A percentile compares a stretch with the other conserved stretches of the same genome.
These are phyloP conservation scores for Ascodesmis nigricans DNA, from an alignment of 495 filamentous ascomycete species.

Conservation along the genomic window DNA sequence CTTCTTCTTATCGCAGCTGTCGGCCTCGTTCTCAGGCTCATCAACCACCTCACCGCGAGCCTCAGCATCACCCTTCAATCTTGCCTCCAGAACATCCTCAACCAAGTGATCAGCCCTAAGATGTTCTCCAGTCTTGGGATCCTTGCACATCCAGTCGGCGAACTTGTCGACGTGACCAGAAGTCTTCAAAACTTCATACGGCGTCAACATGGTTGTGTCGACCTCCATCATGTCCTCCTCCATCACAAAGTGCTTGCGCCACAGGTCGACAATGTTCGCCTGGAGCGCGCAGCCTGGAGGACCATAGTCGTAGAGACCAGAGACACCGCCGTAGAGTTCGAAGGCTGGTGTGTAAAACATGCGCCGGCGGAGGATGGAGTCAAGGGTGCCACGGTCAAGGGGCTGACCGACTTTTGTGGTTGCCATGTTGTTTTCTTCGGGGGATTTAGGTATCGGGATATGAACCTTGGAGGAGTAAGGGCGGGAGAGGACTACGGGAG, in stretches of 20 bases:
- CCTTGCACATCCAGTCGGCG: constrained; percentile 98
- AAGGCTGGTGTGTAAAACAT: constrained; percentile 90
- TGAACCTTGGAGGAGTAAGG: too few species aligned
- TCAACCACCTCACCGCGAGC: constrained; percentile 49
- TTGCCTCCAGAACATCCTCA: constrained; percentile 68
- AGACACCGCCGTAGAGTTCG: constrained; percentile 76
- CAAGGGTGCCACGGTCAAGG: constrained; percentile 58
- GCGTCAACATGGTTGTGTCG: constrained; percentile 67
- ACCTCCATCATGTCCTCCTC: constrained; percentile 87
- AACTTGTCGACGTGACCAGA: constrained; percentile 96
- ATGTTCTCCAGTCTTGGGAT: constrained; percentile 91
- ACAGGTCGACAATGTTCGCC: constrained; percentile 70
- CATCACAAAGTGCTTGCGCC: constrained; percentile 79
- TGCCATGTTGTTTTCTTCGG: constrained; percentile 26
- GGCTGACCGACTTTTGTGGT: constrained; percentile 74
- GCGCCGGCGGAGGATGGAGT: constrained; percentile 65
- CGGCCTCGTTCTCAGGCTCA: constrained; percentile 36
- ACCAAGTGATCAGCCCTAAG: constrained; percentile 89
- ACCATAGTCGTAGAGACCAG: constrained; percentile 70
- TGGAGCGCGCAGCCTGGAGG: constrained; percentile 59
- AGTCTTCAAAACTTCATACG: constrained; percentile 80
- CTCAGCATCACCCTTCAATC: constrained; percentile 62
- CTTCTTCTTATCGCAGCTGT: constrained; percentile 38
- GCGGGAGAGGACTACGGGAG: too few species aligned
- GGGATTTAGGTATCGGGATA: too few species aligned